Base-by-base conservation (phyloP, 495 filamentous ascomycete genomes). In the Penicillium pancosmium region DNA sequence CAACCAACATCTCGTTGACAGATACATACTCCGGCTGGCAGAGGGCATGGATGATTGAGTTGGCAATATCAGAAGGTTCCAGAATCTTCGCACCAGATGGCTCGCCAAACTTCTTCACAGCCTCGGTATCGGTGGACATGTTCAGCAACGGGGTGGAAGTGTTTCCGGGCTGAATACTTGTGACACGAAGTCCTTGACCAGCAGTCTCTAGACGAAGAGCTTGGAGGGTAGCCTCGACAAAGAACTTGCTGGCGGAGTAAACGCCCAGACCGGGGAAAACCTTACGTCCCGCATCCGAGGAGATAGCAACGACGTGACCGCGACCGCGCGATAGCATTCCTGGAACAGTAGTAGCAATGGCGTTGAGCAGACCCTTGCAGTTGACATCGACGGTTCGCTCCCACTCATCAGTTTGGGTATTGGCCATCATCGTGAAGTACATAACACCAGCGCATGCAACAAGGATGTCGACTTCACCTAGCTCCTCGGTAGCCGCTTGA, bases 391-490 rank as follows among this genome's bases (percentile, higher is more conserved):
- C 85, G 3, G 85, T 89, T 40, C 82, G 82, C 54, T 89, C 84
- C 86, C 87, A 90, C 55, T 90, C 82, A 5, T 87, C 84, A 6
- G 66, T 80, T 55, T 86, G 76, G 23, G 70, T 75, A 64, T 90
- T 88, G 4, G 83, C 80, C 86, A 90, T 89, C 82, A 89, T 84
- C 15, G 86, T 88, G 71, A 83, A 90, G 70, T 90, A 90, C 87
- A 90, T 90, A 55, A 90, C 87, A 13, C 86, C 87, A 0, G 87
- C 86, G 68, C 84, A 87, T n/a, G 81, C 79, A 27, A 90, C 81
- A 9, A 90, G 73, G 51, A 88, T 86, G 57, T 90, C 86, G 34
- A 88, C 76, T 1, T 84, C 80, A 0, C 87, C 87, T 5, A 88
- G 83, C 58, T 82, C 67, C 6, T 80, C 73, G n/a, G 67, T 71